Conservation (phyloP, 805 yeast genomes). For the Myxozyma melibiosi region DNA sequence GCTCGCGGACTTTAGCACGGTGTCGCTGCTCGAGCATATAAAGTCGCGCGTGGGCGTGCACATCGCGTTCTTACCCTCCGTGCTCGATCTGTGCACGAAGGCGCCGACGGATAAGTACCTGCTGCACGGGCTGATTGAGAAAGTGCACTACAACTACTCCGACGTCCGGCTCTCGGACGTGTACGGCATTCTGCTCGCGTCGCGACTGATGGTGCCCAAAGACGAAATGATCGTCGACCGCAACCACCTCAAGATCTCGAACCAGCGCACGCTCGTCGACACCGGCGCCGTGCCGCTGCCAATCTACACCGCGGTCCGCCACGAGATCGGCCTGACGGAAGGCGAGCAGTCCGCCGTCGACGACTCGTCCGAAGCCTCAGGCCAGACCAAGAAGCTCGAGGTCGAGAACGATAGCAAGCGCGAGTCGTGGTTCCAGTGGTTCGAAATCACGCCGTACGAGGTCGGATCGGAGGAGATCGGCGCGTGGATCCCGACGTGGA, state of each 20-base stretch:
- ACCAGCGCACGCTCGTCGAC: constrained; percentile 28
- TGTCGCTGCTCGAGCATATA: constrained; percentile 24
- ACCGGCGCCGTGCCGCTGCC: constrained; percentile 36
- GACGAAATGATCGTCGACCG: constrained; percentile 22
- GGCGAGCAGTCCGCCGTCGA: constrained; percentile 15
- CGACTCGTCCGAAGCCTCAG: not conserved
- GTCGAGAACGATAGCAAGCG: constrained; percentile 2
- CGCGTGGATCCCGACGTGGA: constrained; percentile 38
- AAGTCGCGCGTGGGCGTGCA: constrained; percentile 30
- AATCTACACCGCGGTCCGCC: constrained; percentile 36
- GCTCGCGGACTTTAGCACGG: constrained; percentile 23
- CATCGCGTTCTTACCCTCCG: constrained; percentile 31
- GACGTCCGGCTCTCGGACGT: constrained; percentile 29
- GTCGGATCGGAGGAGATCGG: constrained; percentile 35
- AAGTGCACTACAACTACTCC: constrained; percentile 18
- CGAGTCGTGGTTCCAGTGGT: constrained; percentile 35
- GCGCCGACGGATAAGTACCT: constrained; percentile 34
- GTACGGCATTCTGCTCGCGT: constrained; percentile 33
- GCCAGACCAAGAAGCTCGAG: not conserved
- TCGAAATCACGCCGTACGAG: constrained; percentile 37
- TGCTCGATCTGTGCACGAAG: constrained; percentile 28
- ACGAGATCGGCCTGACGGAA: constrained; percentile 32
- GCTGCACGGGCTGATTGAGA: constrained; percentile 32
- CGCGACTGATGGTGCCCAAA: constrained; percentile 33
- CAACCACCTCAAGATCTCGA: constrained; percentile 31